phyloP scores from a whole-genome alignment of 306 rosid genomes.

The Lotus japonicus region DNA sequence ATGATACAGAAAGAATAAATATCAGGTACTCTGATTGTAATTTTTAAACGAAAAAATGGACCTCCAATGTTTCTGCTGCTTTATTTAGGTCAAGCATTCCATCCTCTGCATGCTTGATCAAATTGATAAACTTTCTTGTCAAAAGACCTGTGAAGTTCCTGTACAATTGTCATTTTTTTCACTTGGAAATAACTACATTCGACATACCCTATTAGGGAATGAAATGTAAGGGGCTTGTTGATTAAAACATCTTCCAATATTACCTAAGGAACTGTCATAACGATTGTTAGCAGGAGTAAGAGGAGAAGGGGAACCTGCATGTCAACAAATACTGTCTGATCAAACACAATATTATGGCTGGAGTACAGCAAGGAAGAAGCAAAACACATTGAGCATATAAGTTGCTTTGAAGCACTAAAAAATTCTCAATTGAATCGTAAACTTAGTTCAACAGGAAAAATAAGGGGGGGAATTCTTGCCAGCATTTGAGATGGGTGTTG shows the following conservation, averaged over 20 bases:
- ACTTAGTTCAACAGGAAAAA: conserved; percentile 11
- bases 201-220: conserved; percentile 1
- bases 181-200: conserved; percentile 12
- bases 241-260: conserved; percentile 11
- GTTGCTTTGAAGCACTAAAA: conserved; percentile 15
- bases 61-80: conserved; percentile 97
- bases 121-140: conserved; percentile 91
- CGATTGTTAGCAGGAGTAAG: conserved; percentile 95
- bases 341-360: conserved; percentile 1
- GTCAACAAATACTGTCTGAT: conserved; percentile 13
- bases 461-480: conserved; percentile 37
- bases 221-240: conserved; percentile 6
- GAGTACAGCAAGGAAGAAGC: conserved; percentile 3
- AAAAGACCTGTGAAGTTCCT: conserved; percentile 66
- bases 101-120: conserved; percentile 88
- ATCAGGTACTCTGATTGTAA: neutral
- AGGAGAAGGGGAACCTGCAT: conserved; percentile 77
- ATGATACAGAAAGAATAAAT: conserved; percentile 8
- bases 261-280: conserved; percentile 96
- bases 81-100: conserved; percentile 93
- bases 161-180: conserved; percentile 29
- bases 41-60: conserved; percentile 16
- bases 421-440: neutral
- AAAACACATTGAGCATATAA: neutral
- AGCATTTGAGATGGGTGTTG: conserved; percentile 68